These are phyloP conservation scores for Wickerhamomyces xylosicus DNA, from an alignment of 805 yeast species.

Conservation along the genomic window DNA sequence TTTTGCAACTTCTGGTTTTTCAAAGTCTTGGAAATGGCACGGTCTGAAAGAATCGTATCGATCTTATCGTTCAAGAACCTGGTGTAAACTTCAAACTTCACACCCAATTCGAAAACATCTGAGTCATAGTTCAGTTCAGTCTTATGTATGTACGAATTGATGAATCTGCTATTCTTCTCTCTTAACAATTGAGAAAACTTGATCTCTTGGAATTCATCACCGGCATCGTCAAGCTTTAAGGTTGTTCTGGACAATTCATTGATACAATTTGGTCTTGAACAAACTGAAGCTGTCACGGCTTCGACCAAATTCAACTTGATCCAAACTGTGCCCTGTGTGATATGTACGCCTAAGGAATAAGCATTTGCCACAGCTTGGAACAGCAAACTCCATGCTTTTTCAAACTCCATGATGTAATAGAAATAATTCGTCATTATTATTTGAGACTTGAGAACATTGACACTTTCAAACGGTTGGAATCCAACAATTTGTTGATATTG, in stretches of 20 bases:
- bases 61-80: slow-evolving; percentile 2
- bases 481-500: slow-evolving; percentile 13
- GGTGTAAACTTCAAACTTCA: slow-evolving; percentile 8
- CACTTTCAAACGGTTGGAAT: slow-evolving; percentile 9
- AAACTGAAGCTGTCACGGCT: slow-evolving; percentile 8
- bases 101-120: slow-evolving; percentile 6
- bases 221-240: not conserved
- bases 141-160: slow-evolving; percentile 6
- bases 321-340: slow-evolving; percentile 13
- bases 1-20: not conserved
- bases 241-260: slow-evolving; percentile 4
- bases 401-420: slow-evolving; percentile 10
- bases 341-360: slow-evolving; percentile 13
- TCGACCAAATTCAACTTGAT: slow-evolving; percentile 12
- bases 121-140: slow-evolving; percentile 3
- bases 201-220: slow-evolving; percentile 10
- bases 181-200: slow-evolving; percentile 11
- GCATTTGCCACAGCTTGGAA: slow-evolving; percentile 15
- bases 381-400: slow-evolving; percentile 15
- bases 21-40: not conserved
- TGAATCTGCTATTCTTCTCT: slow-evolving; percentile 8
- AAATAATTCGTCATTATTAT: slow-evolving; percentile 11
- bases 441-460: slow-evolving; percentile 12
- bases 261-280: slow-evolving; percentile 14
- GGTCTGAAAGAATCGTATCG: not conserved